Evolutionary conservation across 2,329 filamentous ascomycete genomes (phyloP), one percentile per base, ranked within the genome.

Genomic region (Byssothecium circinans): DNA sequence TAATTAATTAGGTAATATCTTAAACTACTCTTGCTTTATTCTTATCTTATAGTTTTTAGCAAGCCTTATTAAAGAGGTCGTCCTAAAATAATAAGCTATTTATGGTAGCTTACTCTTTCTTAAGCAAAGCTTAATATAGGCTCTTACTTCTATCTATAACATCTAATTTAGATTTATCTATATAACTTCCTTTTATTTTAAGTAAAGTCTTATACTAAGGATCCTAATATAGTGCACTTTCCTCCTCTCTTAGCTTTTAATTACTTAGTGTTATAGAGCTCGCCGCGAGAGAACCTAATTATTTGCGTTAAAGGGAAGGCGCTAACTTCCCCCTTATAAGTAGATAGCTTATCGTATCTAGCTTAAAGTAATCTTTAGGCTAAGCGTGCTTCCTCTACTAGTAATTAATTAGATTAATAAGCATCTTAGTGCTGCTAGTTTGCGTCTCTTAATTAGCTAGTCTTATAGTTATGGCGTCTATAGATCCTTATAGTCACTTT

Each of bases 171-270:
- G 68, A 75, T 8, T 36, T 20, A 23, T 34, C 14, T 35, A 45
- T 47, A 14, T 33, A 36, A 53, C 65, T 73, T 22, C 73, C 71
- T 47, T 74, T 74, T n/a, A 63, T 70, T 23, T 52, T 57, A 45
- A 78, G 74, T 1, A 73, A 37, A 12, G 45, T 60, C 51, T 57
- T 40, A 52, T 77, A 78, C 17, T 62, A 63, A 38, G 57, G 45
- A 55, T 72, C 57, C 23, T 40, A 30, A 33, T 60, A 64, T 29
- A 45, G 55, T 25, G 60, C 58, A 44, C 52, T 60, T 47, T 61
- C 64, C 41, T 58, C 47, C 35, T 62, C 61, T 34, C 45, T 46
- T 36, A 39, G 57, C 46, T 46, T 49, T 40, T 52, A 32, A 32
- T 54, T 32, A 44, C 48, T 53, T 14, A 44, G 39, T 22, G 48